A percentile compares a stretch with the other conserved stretches of the same genome.
Conservation (phyloP, 1,139 yeast genomes). For the Meyerozyma carpophila region DNA sequence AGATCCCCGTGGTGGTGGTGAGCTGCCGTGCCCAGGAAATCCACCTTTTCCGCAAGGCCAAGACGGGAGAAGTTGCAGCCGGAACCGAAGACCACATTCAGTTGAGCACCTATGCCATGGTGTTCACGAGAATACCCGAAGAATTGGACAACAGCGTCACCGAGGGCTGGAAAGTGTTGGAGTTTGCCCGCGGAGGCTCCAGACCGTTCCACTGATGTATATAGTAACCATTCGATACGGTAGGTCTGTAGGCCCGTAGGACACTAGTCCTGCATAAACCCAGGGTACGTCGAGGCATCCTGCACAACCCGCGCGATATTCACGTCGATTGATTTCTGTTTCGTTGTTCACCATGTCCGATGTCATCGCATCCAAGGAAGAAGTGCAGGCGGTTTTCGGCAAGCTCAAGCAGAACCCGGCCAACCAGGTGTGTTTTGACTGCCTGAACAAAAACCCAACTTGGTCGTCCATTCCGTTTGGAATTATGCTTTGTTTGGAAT, state of each 20-base stretch:
- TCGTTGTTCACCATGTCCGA: slow-evolving; percentile 31
- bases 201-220: slow-evolving; percentile 68
- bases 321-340: slow-evolving; percentile 1
- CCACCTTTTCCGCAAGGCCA: slow-evolving; percentile 79
- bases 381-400: slow-evolving; percentile 53
- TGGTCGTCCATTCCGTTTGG: slow-evolving; percentile 51
- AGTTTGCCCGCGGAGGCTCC: slow-evolving; percentile 91
- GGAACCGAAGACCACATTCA: slow-evolving; percentile 94
- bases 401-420: slow-evolving; percentile 61
- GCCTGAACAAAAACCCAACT: slow-evolving; percentile 46
- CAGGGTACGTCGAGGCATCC: neutral
- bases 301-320: neutral
- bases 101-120: slow-evolving; percentile 94
- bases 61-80: slow-evolving; percentile 93
- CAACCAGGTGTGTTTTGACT: slow-evolving; percentile 75
- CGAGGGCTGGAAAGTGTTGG: slow-evolving; percentile 96
- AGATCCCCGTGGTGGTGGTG: slow-evolving; percentile 87
- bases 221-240: neutral
- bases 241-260: neutral
- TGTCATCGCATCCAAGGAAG: slow-evolving; percentile 57
- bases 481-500: slow-evolving; percentile 42
- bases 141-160: slow-evolving; percentile 86
- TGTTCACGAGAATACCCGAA: slow-evolving; percentile 87
- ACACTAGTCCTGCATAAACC: neutral
- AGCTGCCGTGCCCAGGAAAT: slow-evolving; percentile 97